Conservation (phyloP, 2,329 filamentous ascomycete genomes). For the Scortechinia acanthostroma region DNA sequence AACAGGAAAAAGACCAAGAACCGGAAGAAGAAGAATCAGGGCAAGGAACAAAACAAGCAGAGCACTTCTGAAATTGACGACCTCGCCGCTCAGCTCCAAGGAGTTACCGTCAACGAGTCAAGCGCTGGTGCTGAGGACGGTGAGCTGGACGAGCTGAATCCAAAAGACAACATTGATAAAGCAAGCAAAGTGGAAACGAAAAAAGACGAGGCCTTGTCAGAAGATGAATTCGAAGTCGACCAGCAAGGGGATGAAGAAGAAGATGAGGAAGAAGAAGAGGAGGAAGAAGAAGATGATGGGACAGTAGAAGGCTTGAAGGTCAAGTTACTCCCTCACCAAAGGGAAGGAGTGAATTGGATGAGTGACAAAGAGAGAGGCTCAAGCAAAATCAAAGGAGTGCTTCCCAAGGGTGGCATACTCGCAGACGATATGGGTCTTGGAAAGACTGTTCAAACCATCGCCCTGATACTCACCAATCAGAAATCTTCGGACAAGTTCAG, state of each 20-base stretch:
- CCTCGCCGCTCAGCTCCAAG: conserved; percentile 29
- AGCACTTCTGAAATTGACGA: conserved; percentile 20
- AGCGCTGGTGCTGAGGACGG: too few relatives aligned
- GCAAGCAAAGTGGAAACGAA: conserved; percentile 40
- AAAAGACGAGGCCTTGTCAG: conserved; percentile 74
- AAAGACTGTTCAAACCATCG: conserved; percentile 90
- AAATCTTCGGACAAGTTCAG: conserved; percentile 50
- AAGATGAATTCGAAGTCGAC: conserved; percentile 73
- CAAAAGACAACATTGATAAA: not conserved
- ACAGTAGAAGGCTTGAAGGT: conserved; percentile 69
- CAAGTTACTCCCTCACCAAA: conserved; percentile 84
- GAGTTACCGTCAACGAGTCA: conserved; percentile 24
- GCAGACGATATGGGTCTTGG: conserved; percentile 97
- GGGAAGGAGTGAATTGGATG: conserved; percentile 94
- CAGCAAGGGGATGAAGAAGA: conserved; percentile 51
- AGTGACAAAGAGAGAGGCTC: conserved; percentile 80
- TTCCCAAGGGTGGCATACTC: conserved; percentile 87
- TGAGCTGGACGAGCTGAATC: not conserved
- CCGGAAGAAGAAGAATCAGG: conserved; percentile 13
- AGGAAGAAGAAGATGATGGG: conserved; percentile 47
- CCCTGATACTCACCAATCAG: conserved; percentile 76
- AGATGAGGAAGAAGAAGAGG: conserved; percentile 25
- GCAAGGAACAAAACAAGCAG: conserved; percentile 18
- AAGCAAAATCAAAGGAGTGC: conserved; percentile 65
- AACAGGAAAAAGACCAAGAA: not conserved